A percentile compares a stretch with the other conserved stretches of the same genome.
phyloP scores from a whole-genome alignment of 192 early-diverging fungal genomes.

The Coemansia sp. region DNA sequence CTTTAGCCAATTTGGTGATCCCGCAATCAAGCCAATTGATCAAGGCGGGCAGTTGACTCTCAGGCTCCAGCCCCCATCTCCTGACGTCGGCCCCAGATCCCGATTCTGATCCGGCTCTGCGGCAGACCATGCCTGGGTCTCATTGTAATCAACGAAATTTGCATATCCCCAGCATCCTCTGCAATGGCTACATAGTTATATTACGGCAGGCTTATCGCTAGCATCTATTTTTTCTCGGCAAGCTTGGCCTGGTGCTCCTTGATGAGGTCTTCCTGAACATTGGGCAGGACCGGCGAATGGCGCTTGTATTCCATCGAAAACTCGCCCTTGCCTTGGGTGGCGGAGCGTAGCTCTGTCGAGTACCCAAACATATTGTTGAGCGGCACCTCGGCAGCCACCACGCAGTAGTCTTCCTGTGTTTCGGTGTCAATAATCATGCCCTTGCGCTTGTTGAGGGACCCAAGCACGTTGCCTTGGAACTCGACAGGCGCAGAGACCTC shows the following conservation, averaged over 20 bases:
- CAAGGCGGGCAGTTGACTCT: too few species aligned
- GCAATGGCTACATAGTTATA: too few species aligned
- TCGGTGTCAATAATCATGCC: constrained; percentile 91
- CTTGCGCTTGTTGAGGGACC: constrained; percentile 94
- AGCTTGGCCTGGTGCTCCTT: constrained; percentile 79
- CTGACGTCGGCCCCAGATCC: too few species aligned
- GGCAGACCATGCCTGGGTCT: too few species aligned
- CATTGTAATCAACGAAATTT: constrained; percentile 6
- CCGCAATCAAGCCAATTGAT: too few species aligned
- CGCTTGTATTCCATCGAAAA: constrained; percentile 96
- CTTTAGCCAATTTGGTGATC: too few species aligned
- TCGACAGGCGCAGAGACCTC: constrained; percentile 83
- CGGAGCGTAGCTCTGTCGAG: constrained; percentile 88
- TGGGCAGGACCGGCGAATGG: constrained; percentile 71
- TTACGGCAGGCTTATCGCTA: too few species aligned
- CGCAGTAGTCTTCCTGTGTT: constrained; percentile 88
- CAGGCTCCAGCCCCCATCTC: too few species aligned
- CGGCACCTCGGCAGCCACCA: constrained; percentile 80
- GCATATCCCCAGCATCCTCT: not conserved
- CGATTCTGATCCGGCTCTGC: too few species aligned
- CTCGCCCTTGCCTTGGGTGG: constrained; percentile 96
- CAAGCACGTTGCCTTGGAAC: constrained; percentile 89
- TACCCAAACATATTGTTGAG: constrained; percentile 99
- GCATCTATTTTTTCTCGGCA: constrained; percentile 44
- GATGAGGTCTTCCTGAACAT: constrained; percentile 83